Evolutionary conservation across 306 rosid genomes (phyloP).

Genomic region (Ceratonia siliqua): DNA sequence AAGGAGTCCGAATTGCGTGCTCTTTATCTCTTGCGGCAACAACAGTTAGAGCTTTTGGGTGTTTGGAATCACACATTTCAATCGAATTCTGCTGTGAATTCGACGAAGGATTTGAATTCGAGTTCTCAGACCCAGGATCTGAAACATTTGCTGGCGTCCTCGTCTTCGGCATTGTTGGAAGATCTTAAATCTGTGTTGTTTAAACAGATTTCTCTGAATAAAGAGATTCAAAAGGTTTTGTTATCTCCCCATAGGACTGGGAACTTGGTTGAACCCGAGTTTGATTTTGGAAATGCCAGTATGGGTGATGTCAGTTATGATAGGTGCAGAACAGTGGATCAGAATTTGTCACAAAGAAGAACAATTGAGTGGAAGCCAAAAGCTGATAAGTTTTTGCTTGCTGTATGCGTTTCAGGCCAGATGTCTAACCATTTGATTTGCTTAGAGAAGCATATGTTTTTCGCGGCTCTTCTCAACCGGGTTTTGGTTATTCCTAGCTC

Average conservation of each 20-base stretch:
- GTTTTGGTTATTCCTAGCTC: conserved; percentile 84
- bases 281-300: conserved; percentile 43
- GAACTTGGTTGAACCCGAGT: conserved; percentile 37
- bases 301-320: conserved; percentile 43
- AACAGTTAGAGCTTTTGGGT: conserved; percentile 56
- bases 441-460: conserved; percentile 92
- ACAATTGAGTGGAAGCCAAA: conserved; percentile 87
- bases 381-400: conserved; percentile 65
- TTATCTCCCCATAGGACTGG: conserved; percentile 61
- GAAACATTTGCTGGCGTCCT: neutral
- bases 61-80: conserved; percentile 58
- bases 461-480: conserved; percentile 80
- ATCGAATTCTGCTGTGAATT: conserved; percentile 33
- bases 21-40: conserved; percentile 66
- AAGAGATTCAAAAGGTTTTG: conserved; percentile 71
- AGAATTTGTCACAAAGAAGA: conserved; percentile 52
- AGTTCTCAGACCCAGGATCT: conserved; percentile 21
- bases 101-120: conserved; percentile 27
- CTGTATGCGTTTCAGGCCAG: conserved; percentile 87
- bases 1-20: conserved; percentile 86
- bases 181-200: conserved; percentile 61
- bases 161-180: conserved; percentile 4
- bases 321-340: conserved; percentile 73
- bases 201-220: conserved; percentile 69
- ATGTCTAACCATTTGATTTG: conserved; percentile 97